Percentiles rank a stretch among this genome's conserved stretches.
Evolutionary conservation across 2,329 filamentous ascomycete species (phyloP).

Genomic region (Cladophialophora carrionii): DNA sequence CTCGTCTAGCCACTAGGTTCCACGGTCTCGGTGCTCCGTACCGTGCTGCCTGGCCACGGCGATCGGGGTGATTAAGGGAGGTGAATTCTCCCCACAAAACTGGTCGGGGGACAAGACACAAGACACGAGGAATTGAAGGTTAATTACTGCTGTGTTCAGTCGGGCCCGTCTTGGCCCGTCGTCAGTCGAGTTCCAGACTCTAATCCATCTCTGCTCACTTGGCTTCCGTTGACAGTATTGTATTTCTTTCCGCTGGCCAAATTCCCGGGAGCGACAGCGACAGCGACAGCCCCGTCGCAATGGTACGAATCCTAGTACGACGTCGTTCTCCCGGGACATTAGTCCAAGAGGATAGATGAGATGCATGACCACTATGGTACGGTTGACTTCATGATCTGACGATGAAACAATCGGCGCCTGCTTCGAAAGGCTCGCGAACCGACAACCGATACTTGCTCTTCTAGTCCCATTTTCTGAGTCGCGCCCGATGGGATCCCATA

Average conservation of each 20-base stretch:
- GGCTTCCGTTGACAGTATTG: conserved; percentile 24
- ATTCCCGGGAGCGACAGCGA: conserved; percentile 36
- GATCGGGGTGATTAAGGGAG: too few species aligned
- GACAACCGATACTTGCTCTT: too few species aligned
- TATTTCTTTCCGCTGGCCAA: conserved; percentile 32
- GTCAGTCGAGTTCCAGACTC: too few species aligned
- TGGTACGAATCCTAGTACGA: conserved; percentile 43
- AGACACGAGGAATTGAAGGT: too few species aligned
- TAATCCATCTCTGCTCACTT: too few species aligned
- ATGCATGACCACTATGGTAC: conserved; percentile 41
- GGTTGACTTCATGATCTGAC: background rate
- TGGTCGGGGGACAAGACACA: too few species aligned
- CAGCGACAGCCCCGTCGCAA: conserved; percentile 35
- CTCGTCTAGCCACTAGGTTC: too few species aligned
- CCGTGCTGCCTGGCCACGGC: too few species aligned
- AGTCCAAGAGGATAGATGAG: conserved; percentile 38
- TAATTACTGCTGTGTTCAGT: too few species aligned
- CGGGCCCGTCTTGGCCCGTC: too few species aligned
- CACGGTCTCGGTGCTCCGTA: too few species aligned
- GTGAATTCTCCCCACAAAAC: too few species aligned
- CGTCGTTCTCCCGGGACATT: conserved; percentile 37
- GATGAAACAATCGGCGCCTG: background rate
- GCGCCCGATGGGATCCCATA: conserved; percentile 28
- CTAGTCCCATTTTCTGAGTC: conserved; percentile 28
- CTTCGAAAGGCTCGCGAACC: conserved; percentile 41